A percentile compares a stretch with the other conserved stretches of the same genome.
Evolutionary conservation across 495 filamentous ascomycete genomes (phyloP).

Genomic region (Aspergillus avenaceus): DNA sequence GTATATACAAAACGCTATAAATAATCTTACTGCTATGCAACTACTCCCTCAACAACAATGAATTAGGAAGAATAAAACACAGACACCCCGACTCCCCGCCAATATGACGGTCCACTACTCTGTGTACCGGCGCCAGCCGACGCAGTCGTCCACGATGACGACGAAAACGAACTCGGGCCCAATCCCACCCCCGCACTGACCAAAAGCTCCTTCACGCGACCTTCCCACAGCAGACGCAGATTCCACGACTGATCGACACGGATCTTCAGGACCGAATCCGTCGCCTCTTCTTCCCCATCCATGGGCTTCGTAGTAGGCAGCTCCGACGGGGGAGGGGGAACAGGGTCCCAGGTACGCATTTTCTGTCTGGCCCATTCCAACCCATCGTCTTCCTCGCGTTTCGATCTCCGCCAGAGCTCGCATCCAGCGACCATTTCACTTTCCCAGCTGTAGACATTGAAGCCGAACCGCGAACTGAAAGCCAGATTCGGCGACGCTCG

Average conservation of each 20-base stretch:
- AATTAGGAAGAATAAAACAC: constrained; percentile 86
- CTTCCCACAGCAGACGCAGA: constrained; percentile 89
- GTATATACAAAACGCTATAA: not conserved
- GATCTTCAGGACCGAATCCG: constrained; percentile 85
- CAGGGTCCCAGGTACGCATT: constrained; percentile 24
- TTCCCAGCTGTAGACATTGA: constrained; percentile 98
- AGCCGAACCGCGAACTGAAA: constrained; percentile 86
- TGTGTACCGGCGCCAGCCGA: constrained; percentile 24
- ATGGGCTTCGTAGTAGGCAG: constrained; percentile 22
- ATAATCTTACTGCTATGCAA: not conserved
- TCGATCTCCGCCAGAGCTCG: constrained; percentile 73
- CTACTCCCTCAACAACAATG: not conserved
- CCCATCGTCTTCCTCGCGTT: constrained; percentile 31
- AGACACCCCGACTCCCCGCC: constrained; percentile 73
- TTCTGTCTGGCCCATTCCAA: constrained; percentile 45
- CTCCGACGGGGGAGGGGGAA: constrained; percentile 18
- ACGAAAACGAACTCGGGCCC: constrained; percentile 47
- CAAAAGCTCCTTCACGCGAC: constrained; percentile 83
- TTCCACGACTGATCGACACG: constrained; percentile 79
- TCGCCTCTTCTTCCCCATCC: constrained; percentile 53
- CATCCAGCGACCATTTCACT: constrained; percentile 85
- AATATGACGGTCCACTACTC: constrained; percentile 58
- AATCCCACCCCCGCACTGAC: constrained; percentile 83
- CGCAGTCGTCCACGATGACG: constrained; percentile 25
- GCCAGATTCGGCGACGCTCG: constrained; percentile 76